phyloP scores from a whole-genome alignment of 495 filamentous ascomycete species.

The Neurospora tetrasperma region DNA sequence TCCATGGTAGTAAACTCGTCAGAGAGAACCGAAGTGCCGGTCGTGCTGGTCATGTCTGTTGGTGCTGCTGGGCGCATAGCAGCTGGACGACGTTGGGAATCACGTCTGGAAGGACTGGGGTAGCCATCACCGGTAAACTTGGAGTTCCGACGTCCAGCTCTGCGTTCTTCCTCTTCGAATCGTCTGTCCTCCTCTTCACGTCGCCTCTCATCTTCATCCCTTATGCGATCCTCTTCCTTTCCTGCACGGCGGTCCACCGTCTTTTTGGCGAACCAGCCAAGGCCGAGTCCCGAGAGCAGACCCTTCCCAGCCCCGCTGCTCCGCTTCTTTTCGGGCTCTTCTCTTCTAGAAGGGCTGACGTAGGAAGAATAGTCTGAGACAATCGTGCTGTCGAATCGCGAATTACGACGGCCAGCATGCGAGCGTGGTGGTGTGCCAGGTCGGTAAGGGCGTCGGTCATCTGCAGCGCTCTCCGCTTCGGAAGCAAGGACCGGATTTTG shows the following conservation, averaged over 20 bases:
- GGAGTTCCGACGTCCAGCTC: slow-evolving; percentile 28
- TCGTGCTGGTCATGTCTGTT: slow-evolving; percentile 20
- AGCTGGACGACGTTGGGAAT: slow-evolving; percentile 28
- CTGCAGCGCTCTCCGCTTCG: slow-evolving; percentile 30
- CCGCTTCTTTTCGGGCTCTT: slow-evolving; percentile 16
- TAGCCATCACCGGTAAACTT: slow-evolving; percentile 52
- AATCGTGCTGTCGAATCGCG: slow-evolving; percentile 30
- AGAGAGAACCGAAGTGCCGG: slow-evolving; percentile 21
- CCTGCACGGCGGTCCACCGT: slow-evolving; percentile 50
- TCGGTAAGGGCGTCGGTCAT: slow-evolving; percentile 18
- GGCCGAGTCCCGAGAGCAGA: slow-evolving; percentile 55
- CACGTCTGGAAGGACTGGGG: slow-evolving; percentile 42
- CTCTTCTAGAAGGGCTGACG: slow-evolving; percentile 34
- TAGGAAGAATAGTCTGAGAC: slow-evolving; percentile 44
- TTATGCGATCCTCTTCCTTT: slow-evolving; percentile 55
- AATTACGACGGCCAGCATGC: slow-evolving; percentile 23
- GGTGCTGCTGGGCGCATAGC: slow-evolving; percentile 27
- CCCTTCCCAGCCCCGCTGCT: slow-evolving; percentile 42
- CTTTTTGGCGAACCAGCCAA: slow-evolving; percentile 52
- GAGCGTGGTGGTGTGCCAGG: slow-evolving; percentile 35
- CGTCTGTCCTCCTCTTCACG: slow-evolving; percentile 39
- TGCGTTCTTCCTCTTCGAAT: slow-evolving; percentile 36
- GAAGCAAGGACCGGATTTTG: slow-evolving; percentile 30
- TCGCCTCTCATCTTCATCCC: slow-evolving; percentile 54
- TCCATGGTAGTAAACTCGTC: slow-evolving; percentile 31